Base-by-base conservation (phyloP, 1,139 yeast genomes). In the Yamadazyma aaseri region DNA sequence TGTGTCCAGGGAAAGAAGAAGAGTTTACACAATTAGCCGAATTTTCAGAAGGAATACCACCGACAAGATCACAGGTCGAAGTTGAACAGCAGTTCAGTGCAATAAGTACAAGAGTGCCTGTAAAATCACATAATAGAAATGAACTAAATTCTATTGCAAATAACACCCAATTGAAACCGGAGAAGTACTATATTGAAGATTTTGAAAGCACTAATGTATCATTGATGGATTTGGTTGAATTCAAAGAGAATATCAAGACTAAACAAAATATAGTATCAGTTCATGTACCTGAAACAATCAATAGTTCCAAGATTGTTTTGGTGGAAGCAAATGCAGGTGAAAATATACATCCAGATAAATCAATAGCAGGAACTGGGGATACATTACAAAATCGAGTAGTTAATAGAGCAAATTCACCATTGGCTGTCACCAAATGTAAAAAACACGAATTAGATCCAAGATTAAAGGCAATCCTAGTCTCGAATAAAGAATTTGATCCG, bases 251-350 rank as follows among this genome's bases (percentile, higher is more conserved):
- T 15, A 16, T 34, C 10, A 9, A 24, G 3, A 11, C 31, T 3
- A 34, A 24, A 14, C 36, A 27, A 4, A 33, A 33, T 2, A 36
- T 27, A 16, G 27, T 33, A 8, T 20, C 26, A 2, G 22, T 40
- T 9, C 26, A 30, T 5, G 9, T 18, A 7, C 28, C 31, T 13
- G 34, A 39, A 14, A 21, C 33, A 8, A 35, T 43, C 12, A 12
- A 31, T 1, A 44, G 47, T 25, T 40, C 46, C 10, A 32, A 32
- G 8, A 25, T 34, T 2, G 29, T 35, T 14, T n/a, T 41, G 9
- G 36, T 24, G 18, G 17, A 29, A 17, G 17, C 17, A 20, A 26
- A 29, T 7, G 7, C 9, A 6, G 27, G 13, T 12, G 17, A 17
- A 11, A 12, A 22, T 6, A 7, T 22, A 6, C n/a, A 22, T 22